phyloP scores from a whole-genome alignment of 768 basidiomycete species.

The Rossbeevera mucosa region DNA sequence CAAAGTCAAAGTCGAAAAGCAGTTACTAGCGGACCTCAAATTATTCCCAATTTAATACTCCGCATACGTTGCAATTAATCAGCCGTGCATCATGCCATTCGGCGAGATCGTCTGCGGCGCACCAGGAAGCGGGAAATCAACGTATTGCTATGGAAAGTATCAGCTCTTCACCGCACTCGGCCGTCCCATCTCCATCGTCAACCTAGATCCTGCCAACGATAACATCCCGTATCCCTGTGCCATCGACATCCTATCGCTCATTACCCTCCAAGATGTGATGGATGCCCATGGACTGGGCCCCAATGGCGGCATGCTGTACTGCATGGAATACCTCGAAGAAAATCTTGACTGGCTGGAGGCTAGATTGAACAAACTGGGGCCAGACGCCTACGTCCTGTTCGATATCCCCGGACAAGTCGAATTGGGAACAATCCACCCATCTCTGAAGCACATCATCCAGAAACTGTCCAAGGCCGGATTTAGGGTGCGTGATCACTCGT shows the following conservation, averaged over 20 bases:
- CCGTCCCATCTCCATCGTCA: conserved; percentile 85
- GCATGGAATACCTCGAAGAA: conserved; percentile 94
- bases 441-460: conserved; percentile 73
- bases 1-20: neutral
- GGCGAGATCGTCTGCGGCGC: conserved; percentile 85
- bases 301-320: conserved; percentile 94
- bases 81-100: conserved; percentile 77
- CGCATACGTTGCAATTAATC: conserved; percentile 2
- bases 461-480: conserved; percentile 71
- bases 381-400: conserved; percentile 84
- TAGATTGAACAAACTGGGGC: conserved; percentile 56
- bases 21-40: conserved; percentile 13
- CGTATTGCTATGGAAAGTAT: conserved; percentile 83
- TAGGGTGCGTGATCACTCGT: conserved; percentile 61
- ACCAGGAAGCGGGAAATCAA: conserved; percentile 84
- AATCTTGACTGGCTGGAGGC: conserved; percentile 88
- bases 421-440: conserved; percentile 91
- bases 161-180: conserved; percentile 84
- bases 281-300: conserved; percentile 79
- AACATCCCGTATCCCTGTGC: conserved; percentile 88
- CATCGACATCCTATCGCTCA: conserved; percentile 77
- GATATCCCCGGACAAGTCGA: conserved; percentile 98
- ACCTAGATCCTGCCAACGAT: conserved; percentile 94
- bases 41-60: conserved; percentile 6
- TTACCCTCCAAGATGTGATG: conserved; percentile 88